Conservation (phyloP, 169 alveolate genomes). For the Plasmodium gonderi region DNA sequence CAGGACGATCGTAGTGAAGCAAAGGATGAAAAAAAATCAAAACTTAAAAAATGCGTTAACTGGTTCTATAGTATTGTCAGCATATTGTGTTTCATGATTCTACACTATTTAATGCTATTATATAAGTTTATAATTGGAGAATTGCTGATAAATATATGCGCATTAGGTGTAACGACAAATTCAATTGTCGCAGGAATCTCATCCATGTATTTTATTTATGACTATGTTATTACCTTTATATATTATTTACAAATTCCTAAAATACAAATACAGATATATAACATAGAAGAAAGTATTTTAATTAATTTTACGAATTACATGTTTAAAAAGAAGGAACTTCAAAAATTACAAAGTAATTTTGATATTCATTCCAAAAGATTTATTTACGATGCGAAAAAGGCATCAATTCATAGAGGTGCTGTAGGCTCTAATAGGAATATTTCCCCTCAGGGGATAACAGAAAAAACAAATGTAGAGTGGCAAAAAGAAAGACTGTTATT, state of each 20-base stretch:
- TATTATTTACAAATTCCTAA: slow-evolving; percentile 46
- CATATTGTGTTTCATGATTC: slow-evolving; percentile 2
- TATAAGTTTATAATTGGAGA: slow-evolving; percentile 35
- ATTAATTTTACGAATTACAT: slow-evolving; percentile 58
- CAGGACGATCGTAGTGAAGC: background rate
- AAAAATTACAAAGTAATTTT: slow-evolving; percentile 40
- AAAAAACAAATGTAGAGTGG: background rate
- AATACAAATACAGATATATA: slow-evolving; percentile 56
- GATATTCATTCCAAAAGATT: slow-evolving; percentile 6
- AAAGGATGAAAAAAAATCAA: background rate
- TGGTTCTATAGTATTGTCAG: slow-evolving; percentile 13
- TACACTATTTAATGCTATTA: slow-evolving; percentile 11
- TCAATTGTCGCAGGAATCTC: slow-evolving; percentile 72
- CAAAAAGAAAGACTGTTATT: background rate
- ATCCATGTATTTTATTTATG: slow-evolving; percentile 53
- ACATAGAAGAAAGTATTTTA: slow-evolving; percentile 52
- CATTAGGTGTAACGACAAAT: slow-evolving; percentile 64
- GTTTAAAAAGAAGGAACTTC: slow-evolving; percentile 62
- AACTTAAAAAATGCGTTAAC: background rate
- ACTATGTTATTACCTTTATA: slow-evolving; percentile 39
- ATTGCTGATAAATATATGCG: slow-evolving; percentile 50
- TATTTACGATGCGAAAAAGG: slow-evolving; percentile 3
- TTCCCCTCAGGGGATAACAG: background rate
- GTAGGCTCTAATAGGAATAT: background rate
- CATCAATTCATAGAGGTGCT: background rate